phyloP scores from a whole-genome alignment of 2,329 filamentous ascomycete species.

The Botrytis aclada region DNA sequence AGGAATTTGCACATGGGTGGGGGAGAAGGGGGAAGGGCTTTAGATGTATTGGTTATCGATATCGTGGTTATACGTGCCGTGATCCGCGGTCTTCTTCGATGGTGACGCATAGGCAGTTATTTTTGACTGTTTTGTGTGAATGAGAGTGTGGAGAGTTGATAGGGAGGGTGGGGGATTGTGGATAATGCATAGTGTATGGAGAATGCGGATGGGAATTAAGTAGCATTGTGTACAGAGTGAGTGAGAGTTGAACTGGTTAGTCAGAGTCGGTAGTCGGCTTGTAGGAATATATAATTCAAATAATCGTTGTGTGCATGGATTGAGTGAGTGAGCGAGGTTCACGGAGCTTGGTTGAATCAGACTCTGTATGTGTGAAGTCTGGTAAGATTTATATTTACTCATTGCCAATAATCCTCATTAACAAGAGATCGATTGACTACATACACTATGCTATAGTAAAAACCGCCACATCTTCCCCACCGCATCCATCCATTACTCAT shows the following conservation, averaged over 20 bases:
- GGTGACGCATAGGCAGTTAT: neutral
- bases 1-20: neutral
- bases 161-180: no score
- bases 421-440: neutral
- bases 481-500: conserved; percentile 18
- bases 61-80: neutral
- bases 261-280: neutral
- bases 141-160: neutral
- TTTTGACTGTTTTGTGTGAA: neutral
- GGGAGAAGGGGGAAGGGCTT: neutral
- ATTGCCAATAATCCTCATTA: neutral
- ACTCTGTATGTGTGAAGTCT: neutral
- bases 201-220: neutral
- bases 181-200: neutral
- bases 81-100: neutral
- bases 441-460: neutral
- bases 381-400: neutral
- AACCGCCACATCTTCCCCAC: neutral
- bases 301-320: neutral
- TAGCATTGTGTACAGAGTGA: neutral
- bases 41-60: neutral
- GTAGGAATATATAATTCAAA: neutral
- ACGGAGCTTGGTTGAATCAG: neutral
- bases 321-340: neutral
- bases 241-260: neutral